Evolutionary conservation across 2,329 filamentous ascomycete species (phyloP), one percentile per base, ranked within the genome.

Genomic region (Fusarium mangiferae): DNA sequence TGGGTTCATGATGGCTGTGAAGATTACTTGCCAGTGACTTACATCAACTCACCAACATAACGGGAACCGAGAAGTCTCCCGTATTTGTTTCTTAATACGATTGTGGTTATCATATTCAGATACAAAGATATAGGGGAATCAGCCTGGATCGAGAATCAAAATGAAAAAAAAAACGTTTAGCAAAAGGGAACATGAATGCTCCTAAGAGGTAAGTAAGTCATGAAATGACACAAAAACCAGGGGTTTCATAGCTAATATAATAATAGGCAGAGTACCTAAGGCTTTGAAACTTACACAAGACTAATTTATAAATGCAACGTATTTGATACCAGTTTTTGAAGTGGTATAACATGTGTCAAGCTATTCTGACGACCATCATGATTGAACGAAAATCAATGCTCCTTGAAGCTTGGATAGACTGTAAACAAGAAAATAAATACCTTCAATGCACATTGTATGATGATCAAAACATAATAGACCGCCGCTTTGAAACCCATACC

Each of bases 201-300:
- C 11, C 1, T 26, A 13, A 13, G 24, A 24, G 5, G 13, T 6
- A 3, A 20, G 0, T 7, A 45, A 8, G 9, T 45, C 44, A 26
- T 5, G 14, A 13, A 45, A 6, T 46, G 8, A 7, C 22, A n/a
- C 6, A 4, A 13, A 33, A 13, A 3, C 22, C 15, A 5, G 13
- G 3, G 10, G 11, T 7, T 28, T 22, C 6, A 28, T 22, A 11
- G 6, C 28, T 4, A 8, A 28, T 15, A 22, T 11, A 9, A 11
- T 1, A 28, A 28, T 7, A 13, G 12, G 5, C 33, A 6, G 33
- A 13, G 33, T 33, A 33, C 33, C 13, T 33, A 33, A 33, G 33
- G 33, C 33, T 6, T 33, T 14, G 33, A 33, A 33, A 33, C 33
- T 33, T 33, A 33, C 14, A 33, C 33, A 33, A 14, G 33, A 14